Evolutionary conservation across 345 rosid species (phyloP).

Genomic region (Reutealis trisperma): DNA sequence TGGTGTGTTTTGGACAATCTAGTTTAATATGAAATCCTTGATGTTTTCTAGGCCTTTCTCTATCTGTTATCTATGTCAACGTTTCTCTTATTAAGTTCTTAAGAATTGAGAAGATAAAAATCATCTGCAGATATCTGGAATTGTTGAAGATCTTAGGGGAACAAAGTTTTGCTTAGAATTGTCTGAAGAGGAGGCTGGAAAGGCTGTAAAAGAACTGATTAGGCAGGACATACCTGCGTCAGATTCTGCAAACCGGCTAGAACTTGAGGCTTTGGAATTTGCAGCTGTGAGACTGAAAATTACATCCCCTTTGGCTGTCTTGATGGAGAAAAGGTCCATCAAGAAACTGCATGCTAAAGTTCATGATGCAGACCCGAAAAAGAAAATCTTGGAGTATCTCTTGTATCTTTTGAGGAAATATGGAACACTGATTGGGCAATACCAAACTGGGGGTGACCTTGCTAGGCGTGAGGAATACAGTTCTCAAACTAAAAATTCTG

Average conservation of each 20-base stretch:
- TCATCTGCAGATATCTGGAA: slow-evolving; percentile 41
- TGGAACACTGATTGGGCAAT: slow-evolving; percentile 17
- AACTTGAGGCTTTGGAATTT: slow-evolving; percentile 32
- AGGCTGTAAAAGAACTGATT: slow-evolving; percentile 26
- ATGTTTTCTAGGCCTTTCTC: background rate
- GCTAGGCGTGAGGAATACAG: background rate
- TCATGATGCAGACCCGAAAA: slow-evolving; percentile 15
- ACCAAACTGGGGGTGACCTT: slow-evolving; percentile 1
- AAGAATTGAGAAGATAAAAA: background rate
- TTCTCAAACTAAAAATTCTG: background rate
- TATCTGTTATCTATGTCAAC: background rate
- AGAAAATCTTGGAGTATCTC: slow-evolving; percentile 33
- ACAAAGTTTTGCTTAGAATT: slow-evolving; percentile 35
- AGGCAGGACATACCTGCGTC: slow-evolving; percentile 24
- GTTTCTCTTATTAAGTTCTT: background rate
- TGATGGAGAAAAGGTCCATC: slow-evolving; percentile 40
- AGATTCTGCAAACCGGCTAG: slow-evolving; percentile 21
- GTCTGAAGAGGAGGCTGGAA: slow-evolving; percentile 44
- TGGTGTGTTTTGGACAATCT: background rate
- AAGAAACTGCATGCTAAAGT: slow-evolving; percentile 29
- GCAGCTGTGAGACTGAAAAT: slow-evolving; percentile 40
- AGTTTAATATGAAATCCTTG: background rate
- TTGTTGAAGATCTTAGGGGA: slow-evolving; percentile 33
- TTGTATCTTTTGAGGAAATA: slow-evolving; percentile 42
- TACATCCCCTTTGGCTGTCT: slow-evolving; percentile 30